These are phyloP conservation scores for Aquilaria agallochum DNA, from an alignment of 441 rosid genomes.

Conservation along the genomic window DNA sequence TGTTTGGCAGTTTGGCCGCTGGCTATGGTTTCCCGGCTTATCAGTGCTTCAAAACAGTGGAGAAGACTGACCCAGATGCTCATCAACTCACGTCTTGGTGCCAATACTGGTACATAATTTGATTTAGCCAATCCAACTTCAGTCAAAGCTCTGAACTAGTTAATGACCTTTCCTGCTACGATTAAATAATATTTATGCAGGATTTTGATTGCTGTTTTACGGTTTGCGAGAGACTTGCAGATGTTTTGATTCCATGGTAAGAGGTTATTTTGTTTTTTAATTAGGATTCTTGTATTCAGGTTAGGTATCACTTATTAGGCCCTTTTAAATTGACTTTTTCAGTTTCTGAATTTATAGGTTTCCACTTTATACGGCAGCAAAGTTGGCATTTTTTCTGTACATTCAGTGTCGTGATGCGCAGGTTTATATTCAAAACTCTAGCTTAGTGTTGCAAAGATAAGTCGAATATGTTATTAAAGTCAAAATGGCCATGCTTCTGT, in stretches of 20 bases:
- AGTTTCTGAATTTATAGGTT: constrained; percentile 38
- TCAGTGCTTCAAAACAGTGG: constrained; percentile 41
- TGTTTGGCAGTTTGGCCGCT: constrained; percentile 29
- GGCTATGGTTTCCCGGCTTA: constrained; percentile 52
- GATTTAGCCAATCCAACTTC: neutral
- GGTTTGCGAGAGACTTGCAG: constrained; percentile 36
- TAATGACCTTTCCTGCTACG: neutral
- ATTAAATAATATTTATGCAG: constrained; percentile 11
- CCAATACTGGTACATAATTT: constrained; percentile 37
- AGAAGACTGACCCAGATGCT: constrained; percentile 19
- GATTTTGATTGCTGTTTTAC: constrained; percentile 44
- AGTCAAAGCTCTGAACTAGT: neutral
- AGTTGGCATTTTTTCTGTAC: constrained; percentile 59
- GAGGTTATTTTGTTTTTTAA: neutral
- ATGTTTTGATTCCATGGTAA: constrained; percentile 40
- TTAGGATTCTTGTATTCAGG: neutral
- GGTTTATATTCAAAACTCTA: constrained; percentile 21
- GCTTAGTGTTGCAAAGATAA: too few species aligned
- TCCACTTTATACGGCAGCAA: constrained; percentile 61
- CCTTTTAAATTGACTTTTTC: neutral
- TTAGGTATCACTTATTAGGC: too few species aligned
- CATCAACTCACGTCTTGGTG: constrained; percentile 43
- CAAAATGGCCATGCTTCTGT: neutral
- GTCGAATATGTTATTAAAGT: neutral
- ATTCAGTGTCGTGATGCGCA: constrained; percentile 62